Percentiles rank a stretch among this genome's conserved stretches.
Conservation (phyloP, 495 filamentous ascomycete species). For the Platismatia glauca region DNA sequence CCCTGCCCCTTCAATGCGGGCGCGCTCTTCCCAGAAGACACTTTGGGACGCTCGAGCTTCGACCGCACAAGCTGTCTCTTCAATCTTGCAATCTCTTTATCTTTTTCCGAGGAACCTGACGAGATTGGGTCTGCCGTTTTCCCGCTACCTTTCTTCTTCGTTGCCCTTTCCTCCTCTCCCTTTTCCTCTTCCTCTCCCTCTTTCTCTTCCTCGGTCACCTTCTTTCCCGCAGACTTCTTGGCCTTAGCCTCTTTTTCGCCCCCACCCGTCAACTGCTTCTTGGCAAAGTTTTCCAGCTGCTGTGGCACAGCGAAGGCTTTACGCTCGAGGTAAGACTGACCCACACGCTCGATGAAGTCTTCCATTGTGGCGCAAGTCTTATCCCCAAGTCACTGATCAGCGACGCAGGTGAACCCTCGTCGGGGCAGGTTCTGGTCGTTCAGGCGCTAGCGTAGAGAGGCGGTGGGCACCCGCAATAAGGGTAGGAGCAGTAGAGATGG, state of each 20-base stretch:
- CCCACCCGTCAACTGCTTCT: conserved; percentile 18
- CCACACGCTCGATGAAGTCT: conserved; percentile 20
- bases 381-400: neutral
- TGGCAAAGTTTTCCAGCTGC: conserved; percentile 19
- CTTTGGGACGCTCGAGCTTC: conserved; percentile 9
- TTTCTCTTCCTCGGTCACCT: neutral
- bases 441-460: neutral
- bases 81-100: conserved; percentile 17
- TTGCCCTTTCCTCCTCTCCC: neutral
- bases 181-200: neutral
- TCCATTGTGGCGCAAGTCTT: neutral
- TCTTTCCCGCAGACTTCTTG: neutral
- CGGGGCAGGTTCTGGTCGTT: neutral
- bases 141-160: neutral
- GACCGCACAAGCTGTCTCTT: conserved; percentile 14
- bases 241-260: neutral
- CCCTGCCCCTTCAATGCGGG: neutral
- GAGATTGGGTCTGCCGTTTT: neutral
- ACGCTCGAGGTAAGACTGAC: conserved; percentile 18
- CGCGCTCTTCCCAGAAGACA: neutral
- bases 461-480: neutral
- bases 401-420: neutral
- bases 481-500: neutral
- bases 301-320: conserved; percentile 22
- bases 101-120: conserved; percentile 10